Base-by-base conservation (phyloP, 768 basidiomycete genomes). In the Auricularia heimuer region DNA sequence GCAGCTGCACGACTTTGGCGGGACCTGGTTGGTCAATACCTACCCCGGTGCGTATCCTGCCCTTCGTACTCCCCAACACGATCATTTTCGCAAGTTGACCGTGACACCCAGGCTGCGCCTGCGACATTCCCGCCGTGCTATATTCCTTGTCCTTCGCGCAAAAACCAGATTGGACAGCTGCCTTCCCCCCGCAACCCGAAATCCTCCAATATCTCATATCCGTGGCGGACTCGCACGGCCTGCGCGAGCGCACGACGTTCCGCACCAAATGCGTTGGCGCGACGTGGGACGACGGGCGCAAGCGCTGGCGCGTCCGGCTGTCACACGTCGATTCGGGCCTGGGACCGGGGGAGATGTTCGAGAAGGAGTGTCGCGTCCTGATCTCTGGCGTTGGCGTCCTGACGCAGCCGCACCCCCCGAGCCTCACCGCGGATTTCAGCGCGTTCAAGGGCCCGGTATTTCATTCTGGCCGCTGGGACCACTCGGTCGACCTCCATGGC, bases 391-490 rank as follows among this genome's bases (percentile, higher is more conserved):
- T 54, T 18, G 54, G 54, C 8, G 18, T 29, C 18, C 29, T 54
- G 11, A 18, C n/a, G 8, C 11, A 54, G 54, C 54, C 54, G 11
- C 10, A 11, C 1, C n/a, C 54, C 4, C 11, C 18, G 7, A 18
- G 18, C 36, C 51, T 65, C 33, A 61, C 66, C 6, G 60, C 62
- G 10, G 67, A 64, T 29, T 58, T 62, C 18, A 34, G 67, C 11
- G 56, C 65, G 18, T 72, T 72, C 36, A 36, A 63, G 33, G 71
- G 71, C 0, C 4, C 16, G 1, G 63, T 72, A 18, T 69, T 71
- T 63, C 71, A 72, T 64, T 65, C 68, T 12, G 68, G 67, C 2
- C 21, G 64, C 29, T 72, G 71, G 71, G 58, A 61, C 29, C 56
- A 63, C 35, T 29, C 24, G 16, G 65, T 71, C 16, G 63, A 66